Evolutionary conservation across 768 basidiomycete genomes (phyloP), one percentile per base, ranked within the genome.

Genomic region (Boletus subcaerulescens): DNA sequence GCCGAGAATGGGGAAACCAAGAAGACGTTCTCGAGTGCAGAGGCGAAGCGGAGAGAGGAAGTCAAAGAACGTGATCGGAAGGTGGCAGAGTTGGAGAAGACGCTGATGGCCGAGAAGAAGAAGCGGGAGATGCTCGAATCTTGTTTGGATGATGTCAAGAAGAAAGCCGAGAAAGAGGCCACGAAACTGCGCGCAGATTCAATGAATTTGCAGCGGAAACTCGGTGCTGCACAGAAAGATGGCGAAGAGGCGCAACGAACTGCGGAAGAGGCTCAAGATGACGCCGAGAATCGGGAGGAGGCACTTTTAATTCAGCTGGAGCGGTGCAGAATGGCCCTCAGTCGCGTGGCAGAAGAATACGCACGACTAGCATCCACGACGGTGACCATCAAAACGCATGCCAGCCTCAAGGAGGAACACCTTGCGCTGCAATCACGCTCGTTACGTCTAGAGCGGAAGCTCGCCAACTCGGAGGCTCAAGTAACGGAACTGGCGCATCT

Each of bases 401-500:
- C 63, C 18, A 57, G 62, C 8, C 73, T 86, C 35, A 73, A 75
- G 64, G 68, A 73, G 32, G 73, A 77, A 29, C 68, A 78, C 53
- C 51, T 69, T 2, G 58, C 66, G 5, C 56, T 77, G 31, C 77
- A 77, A 51, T 58, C 80, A 11, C 77, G 74, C 9, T 69, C 73
- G 24, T 67, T 76, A 26, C 82, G 86, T 29, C 71, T 89, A 13
- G 82, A 87, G 60, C 82, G 88, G 55, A 88, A 85, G 66, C 73
- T 89, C 14, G 81, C 80, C 39, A 87, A 86, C 61, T 75, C 86
- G 5, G 84, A 89, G 52, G 82, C 71, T 17, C 87, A 90, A 64
- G 84, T 87, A 20, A 67, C 73, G 13, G 87, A 89, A 56, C 71
- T 91, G 9, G 82, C 82, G 2, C 72, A 80, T 55, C 77, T 90